phyloP scores from a whole-genome alignment of 2,329 filamentous ascomycete genomes.

The Tolypocladium amazonense region DNA sequence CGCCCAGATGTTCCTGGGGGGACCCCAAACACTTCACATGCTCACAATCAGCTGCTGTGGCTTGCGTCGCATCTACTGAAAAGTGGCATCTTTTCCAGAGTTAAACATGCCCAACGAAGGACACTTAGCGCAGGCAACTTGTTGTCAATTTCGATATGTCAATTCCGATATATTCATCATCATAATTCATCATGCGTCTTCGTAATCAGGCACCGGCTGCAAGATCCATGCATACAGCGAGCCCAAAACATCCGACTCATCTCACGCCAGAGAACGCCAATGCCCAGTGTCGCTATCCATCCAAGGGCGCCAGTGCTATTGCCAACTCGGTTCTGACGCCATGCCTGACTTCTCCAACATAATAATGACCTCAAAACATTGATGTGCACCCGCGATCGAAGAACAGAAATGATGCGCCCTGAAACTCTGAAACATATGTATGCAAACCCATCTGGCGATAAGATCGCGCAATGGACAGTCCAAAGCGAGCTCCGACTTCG shows the following conservation, averaged over 20 bases:
- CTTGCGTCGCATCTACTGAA: background rate
- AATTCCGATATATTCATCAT: background rate
- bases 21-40: background rate
- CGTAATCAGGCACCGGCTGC: background rate
- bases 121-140: background rate
- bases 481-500: background rate
- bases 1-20: background rate
- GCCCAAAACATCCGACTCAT: background rate
- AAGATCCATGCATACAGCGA: background rate
- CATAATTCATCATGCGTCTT: background rate
- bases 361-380: background rate
- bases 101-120: background rate
- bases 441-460: background rate
- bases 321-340: background rate
- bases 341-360: background rate
- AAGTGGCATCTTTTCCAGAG: background rate
- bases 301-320: background rate
- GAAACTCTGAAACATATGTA: background rate
- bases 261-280: background rate
- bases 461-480: background rate
- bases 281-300: background rate
- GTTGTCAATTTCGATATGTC: background rate
- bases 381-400: background rate
- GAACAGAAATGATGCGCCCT: background rate
- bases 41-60: background rate